Conservation (phyloP, 2,329 filamentous ascomycete genomes). For the Aspergillus ibericus region DNA sequence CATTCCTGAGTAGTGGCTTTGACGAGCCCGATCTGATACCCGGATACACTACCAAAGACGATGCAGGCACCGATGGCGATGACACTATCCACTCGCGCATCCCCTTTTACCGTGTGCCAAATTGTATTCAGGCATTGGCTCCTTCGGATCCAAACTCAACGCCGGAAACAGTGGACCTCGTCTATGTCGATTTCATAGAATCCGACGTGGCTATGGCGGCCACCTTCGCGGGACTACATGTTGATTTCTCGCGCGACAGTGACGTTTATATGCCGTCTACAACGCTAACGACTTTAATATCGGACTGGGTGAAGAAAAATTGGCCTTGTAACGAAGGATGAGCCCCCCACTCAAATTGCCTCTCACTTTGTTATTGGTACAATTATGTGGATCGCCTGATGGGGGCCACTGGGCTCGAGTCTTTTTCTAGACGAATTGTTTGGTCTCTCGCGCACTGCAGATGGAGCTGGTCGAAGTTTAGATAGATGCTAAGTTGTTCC, state of each 20-base stretch:
- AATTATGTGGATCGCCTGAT: neutral
- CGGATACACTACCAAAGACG: slow-evolving; percentile 89
- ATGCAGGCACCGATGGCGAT: slow-evolving; percentile 79
- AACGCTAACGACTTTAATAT: slow-evolving; percentile 58
- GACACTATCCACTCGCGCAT: slow-evolving; percentile 81
- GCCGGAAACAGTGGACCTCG: slow-evolving; percentile 76
- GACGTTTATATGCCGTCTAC: slow-evolving; percentile 53
- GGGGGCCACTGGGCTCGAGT: neutral
- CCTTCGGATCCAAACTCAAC: slow-evolving; percentile 38
- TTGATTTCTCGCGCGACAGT: slow-evolving; percentile 51
- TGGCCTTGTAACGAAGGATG: slow-evolving; percentile 46
- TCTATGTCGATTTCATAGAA: slow-evolving; percentile 90
- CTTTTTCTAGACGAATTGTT: neutral
- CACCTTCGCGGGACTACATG: slow-evolving; percentile 57
- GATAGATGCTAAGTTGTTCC: neutral
- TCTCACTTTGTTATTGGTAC: neutral
- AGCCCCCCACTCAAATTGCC: neutral
- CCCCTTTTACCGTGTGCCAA: slow-evolving; percentile 74
- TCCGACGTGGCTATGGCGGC: slow-evolving; percentile 76
- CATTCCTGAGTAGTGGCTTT: slow-evolving; percentile 19
- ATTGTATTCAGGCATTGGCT: slow-evolving; percentile 74
- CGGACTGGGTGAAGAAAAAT: slow-evolving; percentile 59
- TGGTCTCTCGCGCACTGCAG: neutral
- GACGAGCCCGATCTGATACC: slow-evolving; percentile 51
- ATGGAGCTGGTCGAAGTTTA: neutral